These are phyloP conservation scores for Penicillium crystallinum DNA, from an alignment of 495 filamentous ascomycete species.

Conservation along the genomic window DNA sequence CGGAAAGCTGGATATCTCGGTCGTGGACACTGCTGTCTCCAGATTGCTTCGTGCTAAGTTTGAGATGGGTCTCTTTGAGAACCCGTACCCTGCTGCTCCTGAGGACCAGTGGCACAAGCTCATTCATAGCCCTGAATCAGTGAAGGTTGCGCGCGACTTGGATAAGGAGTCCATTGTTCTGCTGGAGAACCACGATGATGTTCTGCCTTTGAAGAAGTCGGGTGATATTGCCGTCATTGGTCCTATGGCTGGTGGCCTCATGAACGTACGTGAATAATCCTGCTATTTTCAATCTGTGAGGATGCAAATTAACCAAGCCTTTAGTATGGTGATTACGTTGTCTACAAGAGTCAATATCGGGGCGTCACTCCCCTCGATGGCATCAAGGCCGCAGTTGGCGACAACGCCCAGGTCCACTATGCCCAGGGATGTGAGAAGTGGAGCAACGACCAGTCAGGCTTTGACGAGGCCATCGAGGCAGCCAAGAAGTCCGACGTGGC, in stretches of 20 bases:
- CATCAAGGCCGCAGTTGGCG: slow-evolving; percentile 54
- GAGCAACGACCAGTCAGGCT: slow-evolving; percentile 60
- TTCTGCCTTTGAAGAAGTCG: slow-evolving; percentile 55
- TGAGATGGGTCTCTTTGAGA: slow-evolving; percentile 61
- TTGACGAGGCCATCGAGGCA: slow-evolving; percentile 55
- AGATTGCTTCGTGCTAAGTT: slow-evolving; percentile 61
- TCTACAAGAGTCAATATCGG: slow-evolving; percentile 52
- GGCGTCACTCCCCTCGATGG: slow-evolving; percentile 64
- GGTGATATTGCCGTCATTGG: slow-evolving; percentile 66
- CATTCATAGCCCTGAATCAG: slow-evolving; percentile 52
- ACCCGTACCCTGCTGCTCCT: slow-evolving; percentile 53
- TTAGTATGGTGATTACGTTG: slow-evolving; percentile 65
- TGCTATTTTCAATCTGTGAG: not conserved
- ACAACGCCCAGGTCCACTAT: slow-evolving; percentile 50
- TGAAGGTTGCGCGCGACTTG: slow-evolving; percentile 53
- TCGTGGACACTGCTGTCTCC: slow-evolving; percentile 60
- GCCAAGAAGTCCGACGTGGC: slow-evolving; percentile 64
- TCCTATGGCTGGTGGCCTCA: slow-evolving; percentile 64
- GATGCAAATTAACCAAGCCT: not conserved
- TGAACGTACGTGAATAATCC: slow-evolving; percentile 50
- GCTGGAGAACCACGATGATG: slow-evolving; percentile 59
- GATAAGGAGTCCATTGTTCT: slow-evolving; percentile 67
- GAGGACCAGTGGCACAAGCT: slow-evolving; percentile 45
- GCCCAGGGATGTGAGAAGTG: slow-evolving; percentile 68
- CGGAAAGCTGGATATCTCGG: slow-evolving; percentile 48